These are phyloP conservation scores for Fusarium pilosicola DNA, from an alignment of 2,329 filamentous ascomycete species.

Conservation along the genomic window DNA sequence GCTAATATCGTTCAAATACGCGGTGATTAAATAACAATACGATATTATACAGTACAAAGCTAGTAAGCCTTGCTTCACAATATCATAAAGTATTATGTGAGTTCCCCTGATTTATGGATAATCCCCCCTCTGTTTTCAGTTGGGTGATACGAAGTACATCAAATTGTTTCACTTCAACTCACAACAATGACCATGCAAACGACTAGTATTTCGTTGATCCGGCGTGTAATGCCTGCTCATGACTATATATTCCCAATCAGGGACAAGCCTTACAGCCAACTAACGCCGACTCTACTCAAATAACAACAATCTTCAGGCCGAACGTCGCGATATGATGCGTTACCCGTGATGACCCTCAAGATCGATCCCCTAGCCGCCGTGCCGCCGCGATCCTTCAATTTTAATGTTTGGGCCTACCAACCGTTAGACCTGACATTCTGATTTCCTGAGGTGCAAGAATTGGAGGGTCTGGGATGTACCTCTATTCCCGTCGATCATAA, in stretches of 20 bases:
- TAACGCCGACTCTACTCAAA: constrained; percentile 41
- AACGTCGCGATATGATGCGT: not conserved
- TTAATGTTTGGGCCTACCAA: constrained; percentile 41
- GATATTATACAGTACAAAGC: not conserved
- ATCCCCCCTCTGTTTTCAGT: not conserved
- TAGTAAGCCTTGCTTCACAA: constrained; percentile 10
- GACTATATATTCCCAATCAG: constrained; percentile 22
- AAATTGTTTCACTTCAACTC: constrained; percentile 9
- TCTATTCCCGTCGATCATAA: constrained; percentile 47
- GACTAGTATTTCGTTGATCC: constrained; percentile 44
- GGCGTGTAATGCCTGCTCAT: constrained; percentile 35
- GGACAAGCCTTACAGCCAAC: constrained; percentile 35
- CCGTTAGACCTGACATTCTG: constrained; percentile 37
- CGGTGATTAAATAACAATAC: not conserved
- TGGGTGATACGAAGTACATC: not conserved
- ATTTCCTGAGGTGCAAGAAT: constrained; percentile 22
- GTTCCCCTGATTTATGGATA: not conserved
- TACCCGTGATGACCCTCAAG: constrained; percentile 28
- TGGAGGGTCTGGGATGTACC: constrained; percentile 39
- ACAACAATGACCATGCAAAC: constrained; percentile 32
- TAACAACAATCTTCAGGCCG: constrained; percentile 37
- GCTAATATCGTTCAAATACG: constrained; percentile 10
- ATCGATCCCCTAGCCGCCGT: constrained; percentile 40
- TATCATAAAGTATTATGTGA: not conserved
- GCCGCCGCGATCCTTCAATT: constrained; percentile 41